A percentile compares a stretch with the other conserved stretches of the same genome.
Evolutionary conservation across 1,284 basidiomycete species (phyloP).

Genomic region (Filobasidium uniguttulatum): DNA sequence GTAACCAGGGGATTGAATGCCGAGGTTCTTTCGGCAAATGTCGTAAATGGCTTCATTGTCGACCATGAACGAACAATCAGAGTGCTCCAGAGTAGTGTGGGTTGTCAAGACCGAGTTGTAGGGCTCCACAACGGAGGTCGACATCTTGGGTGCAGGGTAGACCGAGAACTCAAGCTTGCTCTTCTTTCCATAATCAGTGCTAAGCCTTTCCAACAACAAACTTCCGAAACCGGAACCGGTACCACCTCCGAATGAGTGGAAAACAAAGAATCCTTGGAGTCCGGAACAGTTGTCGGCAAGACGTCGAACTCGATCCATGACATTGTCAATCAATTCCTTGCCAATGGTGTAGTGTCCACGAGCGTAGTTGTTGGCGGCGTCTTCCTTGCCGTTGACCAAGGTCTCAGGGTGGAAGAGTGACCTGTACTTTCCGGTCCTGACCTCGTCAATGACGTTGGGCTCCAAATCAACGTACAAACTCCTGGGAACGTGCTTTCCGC

Average conservation of each 20-base stretch:
- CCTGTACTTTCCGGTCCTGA: constrained; percentile 86
- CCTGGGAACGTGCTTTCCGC: constrained; percentile 93
- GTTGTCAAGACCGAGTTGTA: constrained; percentile 99
- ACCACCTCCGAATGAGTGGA: constrained; percentile 99
- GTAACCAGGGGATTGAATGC: constrained; percentile 76
- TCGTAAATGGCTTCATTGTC: constrained; percentile 98
- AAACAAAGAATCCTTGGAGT: constrained; percentile 99
- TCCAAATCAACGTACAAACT: constrained; percentile 96
- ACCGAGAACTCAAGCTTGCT: constrained; percentile 98
- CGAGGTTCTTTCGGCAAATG: constrained; percentile 93
- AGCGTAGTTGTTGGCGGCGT: constrained; percentile 98
- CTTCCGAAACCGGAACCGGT: constrained; percentile 99
- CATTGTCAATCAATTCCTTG: constrained; percentile 78
- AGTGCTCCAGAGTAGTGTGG: constrained; percentile 97
- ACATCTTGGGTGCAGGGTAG: constrained; percentile 87
- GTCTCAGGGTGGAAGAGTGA: constrained; percentile 98
- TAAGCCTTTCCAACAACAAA: constrained; percentile 86
- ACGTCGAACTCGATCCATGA: constrained; percentile 91
- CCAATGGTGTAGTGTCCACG: constrained; percentile 97
- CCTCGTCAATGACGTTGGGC: constrained; percentile 91
- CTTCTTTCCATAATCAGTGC: constrained; percentile 98
- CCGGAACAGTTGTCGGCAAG: constrained; percentile 96
- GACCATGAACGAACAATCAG: constrained; percentile 99
- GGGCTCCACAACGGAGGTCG: constrained; percentile 94
- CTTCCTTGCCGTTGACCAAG: constrained; percentile 97